Conservation (phyloP, 1,284 basidiomycete genomes). For the Blastosporella zonata region DNA sequence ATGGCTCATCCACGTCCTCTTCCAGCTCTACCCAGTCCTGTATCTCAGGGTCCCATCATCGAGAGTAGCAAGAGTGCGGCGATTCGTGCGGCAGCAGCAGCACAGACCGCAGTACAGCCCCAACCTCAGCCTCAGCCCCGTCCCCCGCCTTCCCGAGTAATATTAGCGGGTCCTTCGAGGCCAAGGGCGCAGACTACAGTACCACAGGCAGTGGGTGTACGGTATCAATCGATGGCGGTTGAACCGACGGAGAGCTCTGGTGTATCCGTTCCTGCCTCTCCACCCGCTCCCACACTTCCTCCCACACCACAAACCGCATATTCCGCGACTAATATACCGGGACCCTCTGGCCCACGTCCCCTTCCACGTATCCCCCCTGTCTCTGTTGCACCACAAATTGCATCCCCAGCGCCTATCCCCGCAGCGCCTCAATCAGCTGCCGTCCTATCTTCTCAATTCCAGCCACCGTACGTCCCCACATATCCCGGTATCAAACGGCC, state of each 20-base stretch:
- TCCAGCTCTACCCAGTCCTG: conserved; percentile 14
- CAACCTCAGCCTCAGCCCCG: conserved; percentile 4
- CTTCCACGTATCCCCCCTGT: conserved; percentile 25
- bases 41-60: conserved; percentile 7
- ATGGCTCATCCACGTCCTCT: conserved; percentile 16
- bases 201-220: conserved; percentile 21
- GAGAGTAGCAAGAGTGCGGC: conserved; percentile 19
- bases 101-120: background rate
- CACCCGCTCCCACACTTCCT: background rate
- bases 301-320: background rate
- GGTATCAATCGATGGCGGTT: conserved; percentile 27
- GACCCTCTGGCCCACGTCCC: conserved; percentile 17
- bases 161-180: conserved; percentile 19
- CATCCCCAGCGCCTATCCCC: background rate
- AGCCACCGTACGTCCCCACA: conserved; percentile 12
- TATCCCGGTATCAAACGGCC: conserved; percentile 23
- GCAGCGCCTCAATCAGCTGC: conserved; percentile 1
- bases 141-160: conserved; percentile 23
- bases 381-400: background rate
- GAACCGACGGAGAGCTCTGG: conserved; percentile 14
- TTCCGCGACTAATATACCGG: background rate
- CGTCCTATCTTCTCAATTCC: conserved; percentile 3
- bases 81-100: background rate
- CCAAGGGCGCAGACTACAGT: conserved; percentile 21
- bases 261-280: conserved; percentile 5